phyloP scores from a whole-genome alignment of 495 filamentous ascomycete species.

The Penicillium flavigenum region DNA sequence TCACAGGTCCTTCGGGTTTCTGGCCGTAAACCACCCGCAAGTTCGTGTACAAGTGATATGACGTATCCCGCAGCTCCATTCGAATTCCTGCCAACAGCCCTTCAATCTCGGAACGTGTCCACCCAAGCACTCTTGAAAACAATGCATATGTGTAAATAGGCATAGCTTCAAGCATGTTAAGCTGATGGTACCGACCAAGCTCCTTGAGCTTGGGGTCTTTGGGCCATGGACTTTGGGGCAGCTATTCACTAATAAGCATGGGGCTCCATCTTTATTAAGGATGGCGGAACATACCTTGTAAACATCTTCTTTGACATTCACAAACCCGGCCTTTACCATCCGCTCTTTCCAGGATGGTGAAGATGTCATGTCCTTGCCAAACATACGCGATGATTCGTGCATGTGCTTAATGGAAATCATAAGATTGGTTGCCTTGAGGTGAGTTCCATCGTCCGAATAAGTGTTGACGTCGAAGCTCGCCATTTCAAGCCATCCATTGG shows the following conservation, averaged over 20 bases:
- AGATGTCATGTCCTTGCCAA: slow-evolving; percentile 41
- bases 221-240: slow-evolving; percentile 54
- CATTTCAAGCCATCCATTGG: slow-evolving; percentile 62
- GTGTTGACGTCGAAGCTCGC: slow-evolving; percentile 53
- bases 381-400: slow-evolving; percentile 28
- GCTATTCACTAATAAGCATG: slow-evolving; percentile 20
- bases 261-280: not conserved
- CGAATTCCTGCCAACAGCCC: slow-evolving; percentile 52
- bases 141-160: slow-evolving; percentile 50
- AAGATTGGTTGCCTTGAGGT: slow-evolving; percentile 39
- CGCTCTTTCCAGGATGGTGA: slow-evolving; percentile 43
- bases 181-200: slow-evolving; percentile 47
- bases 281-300: slow-evolving; percentile 36
- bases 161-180: slow-evolving; percentile 50
- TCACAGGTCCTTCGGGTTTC: slow-evolving; percentile 24
- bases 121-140: slow-evolving; percentile 57
- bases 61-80: slow-evolving; percentile 51
- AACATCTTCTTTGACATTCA: slow-evolving; percentile 49
- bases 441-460: slow-evolving; percentile 54
- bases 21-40: slow-evolving; percentile 43
- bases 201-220: slow-evolving; percentile 52
- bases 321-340: slow-evolving; percentile 55
- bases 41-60: slow-evolving; percentile 46
- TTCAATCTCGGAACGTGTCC: slow-evolving; percentile 52
- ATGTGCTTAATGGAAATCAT: slow-evolving; percentile 35